Base-by-base conservation (phyloP, 179 eudicot genomes). In the Amaranthus tricolor region DNA sequence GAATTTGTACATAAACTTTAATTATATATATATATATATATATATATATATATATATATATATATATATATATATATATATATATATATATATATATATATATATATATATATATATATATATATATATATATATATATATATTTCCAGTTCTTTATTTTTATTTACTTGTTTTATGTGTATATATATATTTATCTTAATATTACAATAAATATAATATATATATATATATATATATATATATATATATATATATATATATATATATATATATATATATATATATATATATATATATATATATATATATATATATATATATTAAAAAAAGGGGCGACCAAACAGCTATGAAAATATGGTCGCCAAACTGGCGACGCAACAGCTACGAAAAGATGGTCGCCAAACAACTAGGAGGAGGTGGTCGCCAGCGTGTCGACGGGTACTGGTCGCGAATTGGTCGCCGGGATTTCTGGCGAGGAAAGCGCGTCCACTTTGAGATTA, bases 31-130 rank as follows among this genome's bases (percentile, higher is more conserved):
- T 58, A n/a, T 58, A 58, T 58, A 58, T 58, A 58, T 58, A 58
- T 14, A 58, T 58, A n/a, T 4, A 58, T 58, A n/a, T 58, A 58
- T 58, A 58, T 58, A 58, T 58, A 58, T 58, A 58, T 58, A 58
- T 58, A 58, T 58, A 58, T 58, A 58, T 58, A 58, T 58, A 58
- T 58, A 58, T 58, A 58, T 58, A 14, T 58, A 58, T 14, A 58
- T 58, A 1, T 58, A n/a, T 58, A 58, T 14, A 58, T 58, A 58
- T 5, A 58, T 58, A 4, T 58, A 4, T 14, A n/a, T n/a, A 6
- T 58, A 58, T 6, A 58, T 2, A 58, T 14, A n/a, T 1, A 58
- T 14, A 58, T 14, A 58, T 14, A 58, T n/a, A 6, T 6, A 58
- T 6, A 58, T 14, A 58, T 6, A 14, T 6, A 1, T 6, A 58